These are phyloP conservation scores for Rhexocercosporidium sp. DNA, from an alignment of 2,329 filamentous ascomycete genomes.

Conservation along the genomic window DNA sequence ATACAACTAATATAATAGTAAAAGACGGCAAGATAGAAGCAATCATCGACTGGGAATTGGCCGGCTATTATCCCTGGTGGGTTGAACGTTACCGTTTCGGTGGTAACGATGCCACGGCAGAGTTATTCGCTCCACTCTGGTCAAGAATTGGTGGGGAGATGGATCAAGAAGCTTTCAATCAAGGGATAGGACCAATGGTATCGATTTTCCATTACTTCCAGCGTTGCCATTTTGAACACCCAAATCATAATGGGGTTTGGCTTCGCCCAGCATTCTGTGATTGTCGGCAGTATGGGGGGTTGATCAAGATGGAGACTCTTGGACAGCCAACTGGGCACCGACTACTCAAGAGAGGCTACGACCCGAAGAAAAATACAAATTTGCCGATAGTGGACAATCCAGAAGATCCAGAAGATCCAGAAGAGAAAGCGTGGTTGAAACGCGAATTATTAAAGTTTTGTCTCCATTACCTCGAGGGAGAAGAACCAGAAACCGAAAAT, in stretches of 20 bases:
- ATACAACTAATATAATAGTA: conserved; percentile 47
- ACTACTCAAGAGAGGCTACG: neutral
- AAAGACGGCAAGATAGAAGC: conserved; percentile 44
- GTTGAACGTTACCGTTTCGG: conserved; percentile 40
- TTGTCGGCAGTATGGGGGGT: conserved; percentile 17
- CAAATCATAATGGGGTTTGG: neutral
- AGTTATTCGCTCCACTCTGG: conserved; percentile 19
- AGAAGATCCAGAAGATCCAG: too few relatives aligned
- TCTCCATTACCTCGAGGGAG: too few relatives aligned
- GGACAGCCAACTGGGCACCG: conserved; percentile 12
- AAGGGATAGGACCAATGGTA: neutral
- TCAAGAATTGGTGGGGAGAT: conserved; percentile 2
- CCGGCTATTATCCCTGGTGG: conserved; percentile 48
- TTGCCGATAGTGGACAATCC: too few relatives aligned
- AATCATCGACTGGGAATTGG: conserved; percentile 48
- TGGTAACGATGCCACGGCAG: neutral
- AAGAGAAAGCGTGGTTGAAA: too few relatives aligned
- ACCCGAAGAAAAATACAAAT: neutral
- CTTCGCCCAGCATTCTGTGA: conserved; percentile 25
- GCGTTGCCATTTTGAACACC: conserved; percentile 15
- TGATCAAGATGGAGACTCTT: neutral
- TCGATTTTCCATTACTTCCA: neutral
- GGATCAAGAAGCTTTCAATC: conserved; percentile 7
- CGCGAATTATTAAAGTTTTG: too few relatives aligned
- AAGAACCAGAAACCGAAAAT: too few relatives aligned